Evolutionary conservation across 2,329 filamentous ascomycete genomes (phyloP), one percentile per base, ranked within the genome.

Genomic region (Diaporthe longicolla): DNA sequence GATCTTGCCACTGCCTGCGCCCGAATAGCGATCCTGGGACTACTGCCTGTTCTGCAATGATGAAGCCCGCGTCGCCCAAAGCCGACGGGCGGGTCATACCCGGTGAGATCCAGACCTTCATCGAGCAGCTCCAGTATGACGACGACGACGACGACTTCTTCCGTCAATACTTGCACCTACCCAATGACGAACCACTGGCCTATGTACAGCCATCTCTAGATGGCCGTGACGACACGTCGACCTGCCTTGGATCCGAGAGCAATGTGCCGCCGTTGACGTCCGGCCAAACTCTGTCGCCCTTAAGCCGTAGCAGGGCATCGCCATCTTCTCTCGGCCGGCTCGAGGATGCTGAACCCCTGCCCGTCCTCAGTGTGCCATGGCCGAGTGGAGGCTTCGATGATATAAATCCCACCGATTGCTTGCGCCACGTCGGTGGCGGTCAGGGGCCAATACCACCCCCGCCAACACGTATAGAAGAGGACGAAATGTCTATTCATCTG

Each of bases 141-240:
- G 24, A 50, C 2, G 24, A 50, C n/a, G 45, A 71, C 3, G 17
- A 52, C 6, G 29, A 26, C 35, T 8, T 54, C 26, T 71, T 71
- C 21, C 3, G 32, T 11, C n/a, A 65, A 3, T 55, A 24, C 24
- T 37, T 52, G 4, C 48, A 54, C 13, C 19, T 68, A 10, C 63
- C 63, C 13, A 54, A 15, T 48, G 63, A 70, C 3, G 66, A 70
- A 10, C 21, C 29, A n/a, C 57, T 58, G 17, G 45, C 43, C n/a
- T 63, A 71, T 40, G 29, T 55, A 13, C 57, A 52, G 63, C 48
- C 45, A 19, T 63, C 70, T 6, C 8, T 54, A 29, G 63, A 68
- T 48, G 63, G 43, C 70, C n/a, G 35, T 21, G 70, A 71, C 40
- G 57, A 71, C 48, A 26, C 43, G 4, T 71, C 70, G 26, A 71